phyloP scores from a whole-genome alignment of 495 filamentous ascomycete species.

The Penicillium lagena region DNA sequence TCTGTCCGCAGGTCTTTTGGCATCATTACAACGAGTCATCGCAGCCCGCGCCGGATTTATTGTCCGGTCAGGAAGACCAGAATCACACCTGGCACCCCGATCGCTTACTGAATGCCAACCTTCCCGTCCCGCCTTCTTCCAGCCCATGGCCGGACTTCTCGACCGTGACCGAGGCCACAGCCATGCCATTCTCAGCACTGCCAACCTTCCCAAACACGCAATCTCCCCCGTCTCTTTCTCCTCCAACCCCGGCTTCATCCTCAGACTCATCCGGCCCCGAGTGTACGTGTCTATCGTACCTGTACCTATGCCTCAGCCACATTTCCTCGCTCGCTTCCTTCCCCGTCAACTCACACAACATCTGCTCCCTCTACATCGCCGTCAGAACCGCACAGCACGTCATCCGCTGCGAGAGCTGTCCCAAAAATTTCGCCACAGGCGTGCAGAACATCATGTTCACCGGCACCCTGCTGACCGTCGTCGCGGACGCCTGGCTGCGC shows the following conservation, averaged over 20 bases:
- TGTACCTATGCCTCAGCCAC: slow-evolving; percentile 41
- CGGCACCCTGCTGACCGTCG: slow-evolving; percentile 55
- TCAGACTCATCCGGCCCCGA: slow-evolving; percentile 12
- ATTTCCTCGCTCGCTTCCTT: slow-evolving; percentile 36
- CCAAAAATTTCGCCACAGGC: slow-evolving; percentile 36
- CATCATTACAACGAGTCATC: slow-evolving; percentile 5
- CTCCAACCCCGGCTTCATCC: slow-evolving; percentile 11
- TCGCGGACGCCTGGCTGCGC: slow-evolving; percentile 51
- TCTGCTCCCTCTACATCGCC: slow-evolving; percentile 52
- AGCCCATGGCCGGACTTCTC: slow-evolving; percentile 42
- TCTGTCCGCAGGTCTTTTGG: slow-evolving; percentile 22
- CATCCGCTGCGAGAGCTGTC: slow-evolving; percentile 55
- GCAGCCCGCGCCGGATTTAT: slow-evolving; percentile 12
- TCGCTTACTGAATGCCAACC: slow-evolving; percentile 12
- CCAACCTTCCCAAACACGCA: slow-evolving; percentile 17
- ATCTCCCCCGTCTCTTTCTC: slow-evolving; percentile 17
- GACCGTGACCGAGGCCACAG: slow-evolving; percentile 29
- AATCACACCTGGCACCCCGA: slow-evolving; percentile 24
- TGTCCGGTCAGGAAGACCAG: slow-evolving; percentile 20
- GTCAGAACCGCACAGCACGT: slow-evolving; percentile 48
- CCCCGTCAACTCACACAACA: slow-evolving; percentile 38
- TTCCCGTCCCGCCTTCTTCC: slow-evolving; percentile 23
- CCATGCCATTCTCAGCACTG: slow-evolving; percentile 22
- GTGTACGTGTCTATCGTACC: slow-evolving; percentile 39
- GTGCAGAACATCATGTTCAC: slow-evolving; percentile 63